A percentile compares a stretch with the other conserved stretches of the same genome.
phyloP scores from a whole-genome alignment of 208 protist genomes.

The Giardia muris region DNA sequence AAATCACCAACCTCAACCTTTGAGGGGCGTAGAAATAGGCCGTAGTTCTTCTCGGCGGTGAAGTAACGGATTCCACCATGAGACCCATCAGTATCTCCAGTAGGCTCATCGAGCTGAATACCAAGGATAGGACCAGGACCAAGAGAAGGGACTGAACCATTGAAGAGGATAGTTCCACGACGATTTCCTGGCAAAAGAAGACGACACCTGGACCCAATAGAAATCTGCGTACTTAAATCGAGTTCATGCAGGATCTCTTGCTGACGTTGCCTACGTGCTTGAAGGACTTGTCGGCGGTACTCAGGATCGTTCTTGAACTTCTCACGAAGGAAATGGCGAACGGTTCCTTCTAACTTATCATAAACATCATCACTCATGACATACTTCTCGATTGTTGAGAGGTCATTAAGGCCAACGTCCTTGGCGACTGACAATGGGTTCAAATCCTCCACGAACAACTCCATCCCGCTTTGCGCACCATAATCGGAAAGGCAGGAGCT shows the following conservation, averaged over 20 bases:
- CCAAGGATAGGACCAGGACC: conserved; percentile 48
- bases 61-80: conserved; percentile 68
- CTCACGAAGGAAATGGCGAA: conserved; percentile 34
- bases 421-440: conserved; percentile 36
- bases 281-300: conserved; percentile 14
- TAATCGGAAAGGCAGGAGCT: not conserved
- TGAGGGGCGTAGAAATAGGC: conserved; percentile 45
- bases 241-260: not conserved
- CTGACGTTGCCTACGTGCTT: not conserved
- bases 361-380: conserved; percentile 42
- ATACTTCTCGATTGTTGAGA: not conserved
- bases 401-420: conserved; percentile 32
- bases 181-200: conserved; percentile 28
- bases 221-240: conserved; percentile 1
- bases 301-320: conserved; percentile 27
- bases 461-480: conserved; percentile 21
- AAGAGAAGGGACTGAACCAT: conserved; percentile 41
- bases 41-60: conserved; percentile 46
- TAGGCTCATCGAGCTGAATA: conserved; percentile 70
- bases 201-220: not conserved
- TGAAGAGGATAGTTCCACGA: conserved; percentile 40
- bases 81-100: conserved; percentile 70
- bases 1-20: conserved; percentile 43
- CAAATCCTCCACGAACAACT: conserved; percentile 39
- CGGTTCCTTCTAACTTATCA: conserved; percentile 37